These are phyloP conservation scores for Gastrodia elata DNA, from an alignment of 106 monocot genomes.

Conservation along the genomic window DNA sequence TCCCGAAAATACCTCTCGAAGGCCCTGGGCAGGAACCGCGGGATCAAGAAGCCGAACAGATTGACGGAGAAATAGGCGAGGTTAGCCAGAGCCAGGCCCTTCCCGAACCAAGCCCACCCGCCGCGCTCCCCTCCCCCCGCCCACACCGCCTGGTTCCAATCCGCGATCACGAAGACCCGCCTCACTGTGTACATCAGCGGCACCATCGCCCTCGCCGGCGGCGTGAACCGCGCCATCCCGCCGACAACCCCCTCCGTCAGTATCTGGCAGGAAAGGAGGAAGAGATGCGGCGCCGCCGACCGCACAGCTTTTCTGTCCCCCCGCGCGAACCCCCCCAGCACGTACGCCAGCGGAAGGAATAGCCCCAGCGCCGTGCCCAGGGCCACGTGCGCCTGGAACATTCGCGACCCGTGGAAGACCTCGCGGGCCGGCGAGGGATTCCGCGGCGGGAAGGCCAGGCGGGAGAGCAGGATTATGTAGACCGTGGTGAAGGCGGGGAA, in stretches of 20 bases:
- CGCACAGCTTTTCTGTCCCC: conserved; percentile 77
- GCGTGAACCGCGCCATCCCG: conserved; percentile 55
- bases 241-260: conserved; percentile 75
- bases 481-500: conserved; percentile 52
- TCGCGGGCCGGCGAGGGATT: conserved; percentile 4
- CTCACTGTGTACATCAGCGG: conserved; percentile 79
- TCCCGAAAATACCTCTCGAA: conserved; percentile 81
- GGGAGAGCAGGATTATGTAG: conserved; percentile 55
- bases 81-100: conserved; percentile 47
- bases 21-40: conserved; percentile 66
- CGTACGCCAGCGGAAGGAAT: conserved; percentile 87
- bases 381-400: conserved; percentile 58
- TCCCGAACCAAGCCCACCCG: conserved; percentile 86
- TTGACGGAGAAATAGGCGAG: conserved; percentile 79
- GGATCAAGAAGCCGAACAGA: conserved; percentile 72
- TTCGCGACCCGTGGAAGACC: conserved; percentile 27
- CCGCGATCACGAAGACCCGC: conserved; percentile 58
- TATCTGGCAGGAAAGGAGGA: conserved; percentile 77
- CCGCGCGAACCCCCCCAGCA: conserved; percentile 84
- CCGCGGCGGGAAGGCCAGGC: conserved; percentile 47
- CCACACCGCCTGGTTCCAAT: conserved; percentile 71
- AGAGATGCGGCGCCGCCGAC: conserved; percentile 83
- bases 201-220: conserved; percentile 79
- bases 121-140: conserved; percentile 39
- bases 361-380: conserved; percentile 72